A percentile compares a stretch with the other conserved stretches of the same genome.
Evolutionary conservation across 768 basidiomycete genomes (phyloP).

Genomic region (Tricholoma flavovirens): DNA sequence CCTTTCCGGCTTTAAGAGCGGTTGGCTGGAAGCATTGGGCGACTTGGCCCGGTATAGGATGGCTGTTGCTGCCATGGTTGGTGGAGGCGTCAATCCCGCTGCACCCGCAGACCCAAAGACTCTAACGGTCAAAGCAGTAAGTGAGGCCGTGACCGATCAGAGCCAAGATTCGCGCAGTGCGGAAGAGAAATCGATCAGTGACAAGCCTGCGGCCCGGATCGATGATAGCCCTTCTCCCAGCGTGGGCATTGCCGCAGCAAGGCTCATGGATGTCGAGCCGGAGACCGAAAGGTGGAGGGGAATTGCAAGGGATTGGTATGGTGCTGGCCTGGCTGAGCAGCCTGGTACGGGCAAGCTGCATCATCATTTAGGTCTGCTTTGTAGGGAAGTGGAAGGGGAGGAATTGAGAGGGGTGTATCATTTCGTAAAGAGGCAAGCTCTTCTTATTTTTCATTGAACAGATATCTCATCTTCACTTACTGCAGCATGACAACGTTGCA

Average conservation of each 20-base stretch:
- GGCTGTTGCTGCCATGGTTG: slow-evolving; percentile 87
- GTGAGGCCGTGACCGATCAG: slow-evolving; percentile 33
- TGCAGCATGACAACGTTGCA: slow-evolving; percentile 86
- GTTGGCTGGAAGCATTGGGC: slow-evolving; percentile 96
- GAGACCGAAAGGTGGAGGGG: slow-evolving; percentile 90
- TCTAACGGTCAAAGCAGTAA: slow-evolving; percentile 55
- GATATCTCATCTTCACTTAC: background rate
- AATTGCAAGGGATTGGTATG: slow-evolving; percentile 93
- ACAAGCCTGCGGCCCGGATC: slow-evolving; percentile 47
- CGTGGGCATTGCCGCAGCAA: slow-evolving; percentile 81
- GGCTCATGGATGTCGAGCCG: slow-evolving; percentile 78
- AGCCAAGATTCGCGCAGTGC: slow-evolving; percentile 14
- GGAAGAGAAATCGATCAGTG: slow-evolving; percentile 34
- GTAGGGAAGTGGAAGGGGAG: slow-evolving; percentile 75
- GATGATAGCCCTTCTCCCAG: slow-evolving; percentile 67
- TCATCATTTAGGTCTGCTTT: slow-evolving; percentile 87
- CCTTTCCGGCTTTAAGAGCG: slow-evolving; percentile 62
- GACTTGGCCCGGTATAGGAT: slow-evolving; percentile 94
- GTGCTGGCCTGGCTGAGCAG: slow-evolving; percentile 75
- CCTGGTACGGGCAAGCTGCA: slow-evolving; percentile 95
- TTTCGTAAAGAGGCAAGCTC: slow-evolving; percentile 82
- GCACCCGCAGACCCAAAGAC: slow-evolving; percentile 26
- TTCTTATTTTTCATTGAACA: slow-evolving; percentile 4
- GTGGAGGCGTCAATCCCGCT: slow-evolving; percentile 34
- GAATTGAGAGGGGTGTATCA: slow-evolving; percentile 88